A percentile compares a stretch with the other conserved stretches of the same genome.
These are phyloP conservation scores for Tricholoma flavovirens DNA, from an alignment of 768 basidiomycete species.

Conservation along the genomic window DNA sequence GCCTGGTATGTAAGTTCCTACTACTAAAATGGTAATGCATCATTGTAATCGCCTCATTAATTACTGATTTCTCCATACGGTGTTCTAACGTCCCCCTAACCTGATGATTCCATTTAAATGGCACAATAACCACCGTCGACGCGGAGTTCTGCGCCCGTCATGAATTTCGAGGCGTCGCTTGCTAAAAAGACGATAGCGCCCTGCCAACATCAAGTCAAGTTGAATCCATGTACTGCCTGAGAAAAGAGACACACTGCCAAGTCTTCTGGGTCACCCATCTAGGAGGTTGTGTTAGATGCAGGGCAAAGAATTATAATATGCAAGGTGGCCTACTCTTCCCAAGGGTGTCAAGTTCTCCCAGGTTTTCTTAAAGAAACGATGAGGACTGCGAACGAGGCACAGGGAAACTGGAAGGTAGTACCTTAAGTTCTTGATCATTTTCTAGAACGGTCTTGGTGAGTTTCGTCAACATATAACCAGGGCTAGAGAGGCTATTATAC, in stretches of 20 bases:
- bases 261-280: constrained; percentile 94
- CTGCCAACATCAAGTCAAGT: constrained; percentile 28
- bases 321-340: constrained; percentile 60
- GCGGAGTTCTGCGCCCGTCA: constrained; percentile 81
- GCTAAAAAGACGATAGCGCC: constrained; percentile 88
- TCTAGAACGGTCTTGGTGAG: constrained; percentile 80
- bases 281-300: constrained; percentile 9
- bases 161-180: constrained; percentile 85
- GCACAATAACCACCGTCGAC: constrained; percentile 89
- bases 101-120: constrained; percentile 41
- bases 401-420: constrained; percentile 15
- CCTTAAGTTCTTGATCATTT: constrained; percentile 70
- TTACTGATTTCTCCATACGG: too few relatives aligned
- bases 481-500: constrained; percentile 35
- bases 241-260: constrained; percentile 51
- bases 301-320: not conserved
- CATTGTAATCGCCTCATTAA: too few relatives aligned
- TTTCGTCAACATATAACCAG: constrained; percentile 93
- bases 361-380: constrained; percentile 45
- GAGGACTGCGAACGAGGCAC: not conserved
- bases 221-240: not conserved
- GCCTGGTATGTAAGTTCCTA: not conserved
- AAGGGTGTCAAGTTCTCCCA: constrained; percentile 86
- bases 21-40: too few relatives aligned
- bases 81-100: too few relatives aligned